Evolutionary conservation across 1,284 basidiomycete genomes (phyloP), one percentile per base, ranked within the genome.

Genomic region (Cryptococcus hybrid): DNA sequence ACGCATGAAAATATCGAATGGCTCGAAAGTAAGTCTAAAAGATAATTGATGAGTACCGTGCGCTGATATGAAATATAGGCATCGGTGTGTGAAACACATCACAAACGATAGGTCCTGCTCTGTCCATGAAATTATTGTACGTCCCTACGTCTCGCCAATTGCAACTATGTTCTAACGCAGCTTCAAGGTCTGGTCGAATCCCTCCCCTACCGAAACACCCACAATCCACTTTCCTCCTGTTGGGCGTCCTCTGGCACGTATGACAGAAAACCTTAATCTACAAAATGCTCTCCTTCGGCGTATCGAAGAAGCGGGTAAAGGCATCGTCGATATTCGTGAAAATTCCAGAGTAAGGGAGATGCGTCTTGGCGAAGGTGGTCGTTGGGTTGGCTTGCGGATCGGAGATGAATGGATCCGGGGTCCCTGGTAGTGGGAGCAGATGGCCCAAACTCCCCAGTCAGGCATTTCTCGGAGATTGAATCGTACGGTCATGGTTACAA

Each of bases 401-500:
- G 76, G 73, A 7, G 65, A 71, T 39, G 60, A 58, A 15, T 77
- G 76, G 76, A 68, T 78, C 11, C 57, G 70, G 36, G 77, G 72
- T 65, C 65, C 34, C 66, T 78, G 13, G 72, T 78, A 15, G 71
- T 73, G 37, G 95, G 96, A 24, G 96, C 96, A 6, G 96, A 99
- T 70, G 96, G 96, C 0, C 87, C 87, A 70, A 94, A 93, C 73
- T 97, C 93, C 1, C 95, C 95, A 7, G 96, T 98, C 13, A 86
- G 93, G 50, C 78, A 85, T 44, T 98, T 89, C 71, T 88, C 94
- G 0, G 82, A 87, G 11, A 97, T 98, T 58, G 82, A 88, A 44
- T 89, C 91, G 0, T 94, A 87, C 68, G 95, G 95, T 2, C 96
- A 94, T 88, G 83, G 87, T 0, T 99, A 99, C 77, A 84, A 90